Percentiles rank a stretch among this genome's conserved stretches.
Evolutionary conservation across 2,329 filamentous ascomycete genomes (phyloP).

Genomic region (Colletotrichum kahawae): DNA sequence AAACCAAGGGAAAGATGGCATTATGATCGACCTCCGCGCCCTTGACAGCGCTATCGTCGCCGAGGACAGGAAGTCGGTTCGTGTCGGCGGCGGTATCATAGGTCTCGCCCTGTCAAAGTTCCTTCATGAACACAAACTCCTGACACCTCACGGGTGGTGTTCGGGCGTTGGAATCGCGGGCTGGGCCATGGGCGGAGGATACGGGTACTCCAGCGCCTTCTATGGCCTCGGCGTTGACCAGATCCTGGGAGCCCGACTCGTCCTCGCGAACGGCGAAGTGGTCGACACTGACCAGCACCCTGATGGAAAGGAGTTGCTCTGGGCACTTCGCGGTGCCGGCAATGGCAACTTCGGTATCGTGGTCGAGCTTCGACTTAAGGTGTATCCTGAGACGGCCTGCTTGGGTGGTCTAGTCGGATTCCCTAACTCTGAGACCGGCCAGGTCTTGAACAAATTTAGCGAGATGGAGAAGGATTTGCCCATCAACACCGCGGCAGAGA

Average conservation of each 20-base stretch:
- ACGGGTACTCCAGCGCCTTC: constrained; percentile 33
- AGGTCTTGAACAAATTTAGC: not conserved
- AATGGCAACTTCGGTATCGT: constrained; percentile 42
- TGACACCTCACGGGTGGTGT: constrained; percentile 14
- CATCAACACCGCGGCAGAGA: constrained; percentile 17
- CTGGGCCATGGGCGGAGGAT: constrained; percentile 39
- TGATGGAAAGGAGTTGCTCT: constrained; percentile 28
- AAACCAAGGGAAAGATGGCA: constrained; percentile 7
- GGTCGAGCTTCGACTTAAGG: constrained; percentile 42
- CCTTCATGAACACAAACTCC: constrained; percentile 2
- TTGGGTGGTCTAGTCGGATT: constrained; percentile 6
- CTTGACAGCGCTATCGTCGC: constrained; percentile 9
- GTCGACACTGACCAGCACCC: constrained; percentile 38
- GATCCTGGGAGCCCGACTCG: constrained; percentile 40
- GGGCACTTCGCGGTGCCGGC: constrained; percentile 43
- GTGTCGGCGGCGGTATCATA: constrained; percentile 21
- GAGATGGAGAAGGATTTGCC: constrained; percentile 29
- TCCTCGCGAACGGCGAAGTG: constrained; percentile 39
- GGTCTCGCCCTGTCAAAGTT: constrained; percentile 14
- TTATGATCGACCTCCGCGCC: constrained; percentile 22
- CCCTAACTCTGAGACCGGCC: constrained; percentile 29
- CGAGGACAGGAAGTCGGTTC: constrained; percentile 12
- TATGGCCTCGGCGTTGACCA: constrained; percentile 42
- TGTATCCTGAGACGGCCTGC: constrained; percentile 32
- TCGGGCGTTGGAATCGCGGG: constrained; percentile 34